phyloP scores from a whole-genome alignment of 208 protist species.

The Crithidia acanthocephali region DNA sequence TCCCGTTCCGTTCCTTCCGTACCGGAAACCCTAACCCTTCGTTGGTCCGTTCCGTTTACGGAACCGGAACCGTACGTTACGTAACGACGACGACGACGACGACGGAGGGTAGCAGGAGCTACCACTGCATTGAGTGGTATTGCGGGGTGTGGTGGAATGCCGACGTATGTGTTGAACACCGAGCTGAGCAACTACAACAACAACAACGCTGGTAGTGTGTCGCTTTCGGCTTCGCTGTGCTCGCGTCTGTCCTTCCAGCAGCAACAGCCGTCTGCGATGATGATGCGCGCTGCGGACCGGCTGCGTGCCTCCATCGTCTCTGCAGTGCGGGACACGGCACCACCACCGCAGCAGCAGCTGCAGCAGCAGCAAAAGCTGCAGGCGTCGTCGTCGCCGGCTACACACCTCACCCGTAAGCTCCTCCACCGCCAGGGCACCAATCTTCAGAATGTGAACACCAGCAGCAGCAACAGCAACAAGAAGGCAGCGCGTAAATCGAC shows the following conservation, averaged over 20 bases:
- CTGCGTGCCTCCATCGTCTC: conserved; percentile 12
- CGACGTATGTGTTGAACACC: neutral
- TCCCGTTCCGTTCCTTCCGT: too few species aligned
- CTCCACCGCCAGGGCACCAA: neutral
- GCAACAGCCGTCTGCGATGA: conserved; percentile 22
- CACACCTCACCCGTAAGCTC: neutral
- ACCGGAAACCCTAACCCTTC: too few species aligned
- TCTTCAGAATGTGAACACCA: neutral
- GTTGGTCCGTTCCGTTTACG: too few species aligned
- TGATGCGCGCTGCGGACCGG: conserved; percentile 25
- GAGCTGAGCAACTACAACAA: neutral
- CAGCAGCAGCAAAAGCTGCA: too few species aligned
- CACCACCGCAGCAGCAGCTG: neutral
- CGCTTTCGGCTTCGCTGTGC: conserved; percentile 8
- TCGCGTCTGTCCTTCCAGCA: conserved; percentile 16
- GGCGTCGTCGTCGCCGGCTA: neutral
- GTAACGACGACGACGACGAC: conserved; percentile 4
- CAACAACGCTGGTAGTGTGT: neutral
- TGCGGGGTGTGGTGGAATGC: neutral
- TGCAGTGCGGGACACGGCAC: neutral
- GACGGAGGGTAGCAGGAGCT: neutral
- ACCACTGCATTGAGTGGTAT: too few species aligned
- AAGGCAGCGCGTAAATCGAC: too few species aligned
- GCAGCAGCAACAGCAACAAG: neutral
- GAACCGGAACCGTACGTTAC: too few species aligned